A percentile compares a stretch with the other conserved stretches of the same genome.
Evolutionary conservation across 2,329 filamentous ascomycete species (phyloP).

Genomic region (Neocucurbitaria cava): DNA sequence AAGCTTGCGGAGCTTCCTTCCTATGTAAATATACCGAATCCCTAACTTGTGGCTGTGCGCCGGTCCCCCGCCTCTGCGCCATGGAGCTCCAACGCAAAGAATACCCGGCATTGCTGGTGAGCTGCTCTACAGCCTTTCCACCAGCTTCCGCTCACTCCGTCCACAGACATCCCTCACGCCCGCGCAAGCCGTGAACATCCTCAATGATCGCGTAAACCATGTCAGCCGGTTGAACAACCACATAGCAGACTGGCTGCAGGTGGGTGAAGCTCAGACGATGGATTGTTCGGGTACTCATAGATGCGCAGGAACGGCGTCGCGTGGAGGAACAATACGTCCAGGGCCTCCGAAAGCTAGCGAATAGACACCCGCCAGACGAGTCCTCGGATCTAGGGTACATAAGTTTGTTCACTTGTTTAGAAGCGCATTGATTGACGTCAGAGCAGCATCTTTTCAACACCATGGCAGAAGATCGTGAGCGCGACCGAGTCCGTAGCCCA

Average conservation of each 20-base stretch:
- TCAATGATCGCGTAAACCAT: slow-evolving; percentile 86
- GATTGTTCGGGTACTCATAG: slow-evolving; percentile 26
- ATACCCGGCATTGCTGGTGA: slow-evolving; percentile 94
- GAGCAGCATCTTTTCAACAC: slow-evolving; percentile 81
- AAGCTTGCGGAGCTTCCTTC: slow-evolving; percentile 31
- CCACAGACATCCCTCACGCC: slow-evolving; percentile 80
- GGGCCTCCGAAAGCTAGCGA: slow-evolving; percentile 79
- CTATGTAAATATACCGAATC: slow-evolving; percentile 37
- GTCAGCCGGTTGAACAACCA: slow-evolving; percentile 86
- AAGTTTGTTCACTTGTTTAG: not conserved
- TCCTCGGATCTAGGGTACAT: slow-evolving; percentile 85
- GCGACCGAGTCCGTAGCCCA: slow-evolving; percentile 81
- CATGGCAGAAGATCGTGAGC: slow-evolving; percentile 87
- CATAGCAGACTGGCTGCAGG: slow-evolving; percentile 96
- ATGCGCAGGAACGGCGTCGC: slow-evolving; percentile 81
- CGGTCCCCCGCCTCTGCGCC: slow-evolving; percentile 25
- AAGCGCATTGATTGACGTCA: slow-evolving; percentile 30
- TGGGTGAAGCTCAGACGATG: slow-evolving; percentile 55
- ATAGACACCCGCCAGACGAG: slow-evolving; percentile 75
- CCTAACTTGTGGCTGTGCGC: slow-evolving; percentile 37
- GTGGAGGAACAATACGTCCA: slow-evolving; percentile 90
- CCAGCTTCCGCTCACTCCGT: slow-evolving; percentile 37
- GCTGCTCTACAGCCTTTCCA: slow-evolving; percentile 17
- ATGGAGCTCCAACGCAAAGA: slow-evolving; percentile 80
- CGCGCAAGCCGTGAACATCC: slow-evolving; percentile 76